Evolutionary conservation across 441 rosid genomes (phyloP), one percentile per base, ranked within the genome.

Genomic region (Mallotus repandus): DNA sequence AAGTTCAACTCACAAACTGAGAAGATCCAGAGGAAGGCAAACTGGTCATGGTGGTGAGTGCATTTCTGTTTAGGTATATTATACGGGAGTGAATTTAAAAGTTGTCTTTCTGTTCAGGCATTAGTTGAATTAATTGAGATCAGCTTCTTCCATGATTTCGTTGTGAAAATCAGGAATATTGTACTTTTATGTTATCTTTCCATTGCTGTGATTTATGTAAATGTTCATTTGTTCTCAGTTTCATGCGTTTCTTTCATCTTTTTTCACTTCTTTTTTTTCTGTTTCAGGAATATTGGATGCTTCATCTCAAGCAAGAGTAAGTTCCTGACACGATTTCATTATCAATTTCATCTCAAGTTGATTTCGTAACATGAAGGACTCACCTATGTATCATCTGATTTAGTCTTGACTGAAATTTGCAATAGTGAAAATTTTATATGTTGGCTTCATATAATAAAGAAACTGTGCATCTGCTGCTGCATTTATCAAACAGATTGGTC

Each of bases 271-370:
- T 29, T 29, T 70, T 59, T 79, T 16, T 75, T 64, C 86, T 84
- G 86, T 49, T 68, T 70, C 76, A 53, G 69, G 76, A 70, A 61
- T 32, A 52, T 58, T 32, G 55, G 76, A 77, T 10, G 67, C 56
- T 77, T 75, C 79, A 45, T 69, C 82, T 41, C 67, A 19, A 32
- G 45, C 41, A 45, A 72, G 66, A 72, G 86, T 81, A 78, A 73
- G 84, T 73, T 71, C 35, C 72, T 53, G 52, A 7, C 22, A 45
- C 58, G 29, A 10, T 72, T 53, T 15, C 46, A 11, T 41, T 38
- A 8, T 38, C 53, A 2, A 63, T 41, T 58, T 68, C 21, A 35
- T 71, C 8, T 3, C 18, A 60, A 14, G 4, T 5, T 16, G 14
- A 14, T 46, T 7, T 55, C 14, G 16, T 58, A 59, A 19, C 46